Conservation (phyloP, 371 early-diverging fungal species). For the Mortierella sp. region DNA sequence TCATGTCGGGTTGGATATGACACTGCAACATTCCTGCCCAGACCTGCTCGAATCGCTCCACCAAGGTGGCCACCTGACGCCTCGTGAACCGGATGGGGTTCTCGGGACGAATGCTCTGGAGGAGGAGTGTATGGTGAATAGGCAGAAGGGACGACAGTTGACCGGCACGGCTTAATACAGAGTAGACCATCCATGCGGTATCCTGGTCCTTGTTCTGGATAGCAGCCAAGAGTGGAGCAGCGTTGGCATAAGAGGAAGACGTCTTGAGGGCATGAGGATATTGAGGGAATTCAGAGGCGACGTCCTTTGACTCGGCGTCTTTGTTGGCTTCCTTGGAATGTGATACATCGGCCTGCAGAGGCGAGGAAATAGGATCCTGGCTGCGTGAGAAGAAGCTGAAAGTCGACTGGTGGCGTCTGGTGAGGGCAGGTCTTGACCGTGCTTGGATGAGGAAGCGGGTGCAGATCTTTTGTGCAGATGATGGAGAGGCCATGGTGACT, state of each 20-base stretch:
- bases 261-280: slow-evolving; percentile 26
- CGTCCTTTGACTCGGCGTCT: neutral
- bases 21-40: slow-evolving; percentile 41
- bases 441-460: slow-evolving; percentile 23
- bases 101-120: slow-evolving; percentile 34
- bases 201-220: slow-evolving; percentile 54
- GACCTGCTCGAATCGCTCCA: slow-evolving; percentile 39
- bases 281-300: neutral
- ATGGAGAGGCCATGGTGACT: neutral
- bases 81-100: slow-evolving; percentile 20
- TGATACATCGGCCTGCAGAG: neutral
- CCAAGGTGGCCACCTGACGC: slow-evolving; percentile 9
- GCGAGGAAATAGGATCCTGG: slow-evolving; percentile 3
- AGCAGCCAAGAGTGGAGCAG: slow-evolving; percentile 38
- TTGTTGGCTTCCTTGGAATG: neutral
- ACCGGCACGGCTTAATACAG: slow-evolving; percentile 32
- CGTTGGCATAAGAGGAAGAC: slow-evolving; percentile 32
- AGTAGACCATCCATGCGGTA: slow-evolving; percentile 51
- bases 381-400: slow-evolving; percentile 49
- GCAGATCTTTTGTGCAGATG: slow-evolving; percentile 29
- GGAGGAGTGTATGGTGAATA: slow-evolving; percentile 39
- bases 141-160: slow-evolving; percentile 34
- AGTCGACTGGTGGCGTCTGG: slow-evolving; percentile 41
- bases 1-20: slow-evolving; percentile 44
- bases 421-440: slow-evolving; percentile 18